Base-by-base conservation (phyloP, 2,329 filamentous ascomycete species). In the Cercospora sp. region DNA sequence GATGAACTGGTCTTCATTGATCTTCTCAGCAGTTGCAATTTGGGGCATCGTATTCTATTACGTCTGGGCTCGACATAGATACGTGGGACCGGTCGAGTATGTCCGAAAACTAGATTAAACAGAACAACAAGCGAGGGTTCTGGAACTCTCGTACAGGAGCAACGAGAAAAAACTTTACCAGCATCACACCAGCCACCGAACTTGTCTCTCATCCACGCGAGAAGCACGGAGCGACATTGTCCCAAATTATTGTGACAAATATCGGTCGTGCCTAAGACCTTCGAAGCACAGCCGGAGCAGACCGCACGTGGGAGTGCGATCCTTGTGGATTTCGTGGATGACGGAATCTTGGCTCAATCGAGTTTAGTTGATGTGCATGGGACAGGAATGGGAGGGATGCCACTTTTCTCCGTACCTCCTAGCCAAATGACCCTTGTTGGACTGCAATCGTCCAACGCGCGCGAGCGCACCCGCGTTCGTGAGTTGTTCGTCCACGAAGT, bases 1-100 rank as follows among this genome's bases (percentile, higher is more conserved):
- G 9, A 74, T 74, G 73, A 74, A 74, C 5, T 74, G 71, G 72
- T 69, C 66, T 8, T 68, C 67, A 16, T 64, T 76, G 6, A 72
- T 75, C 16, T 75, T 71, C 37, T 67, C 70, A 5, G 60, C 59
- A 30, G 72, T 74, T 34, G 61, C 61, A 21, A 18, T 71, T 16
- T 69, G 65, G 59, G 65, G 64, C 28, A 32, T 70, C 26, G 60
- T 67, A 9, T 73, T 70, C 65, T 73, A 71, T 34, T 63, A 69
- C 30, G 55, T 70, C 3, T 70, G 70, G 63, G 71, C 69, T 6
- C 57, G 70, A 28, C 64, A 63, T 53, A 61, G 61, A 63, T 73
- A 73, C 58, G 66, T 66, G 10, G 71, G 71, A 18, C 71, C 71
- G 6, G 71, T 73, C 21, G 70, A 70, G 53, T 71, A 71, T 63